These are phyloP conservation scores for Ceratonia siliqua DNA, from an alignment of 306 rosid genomes.

Conservation along the genomic window DNA sequence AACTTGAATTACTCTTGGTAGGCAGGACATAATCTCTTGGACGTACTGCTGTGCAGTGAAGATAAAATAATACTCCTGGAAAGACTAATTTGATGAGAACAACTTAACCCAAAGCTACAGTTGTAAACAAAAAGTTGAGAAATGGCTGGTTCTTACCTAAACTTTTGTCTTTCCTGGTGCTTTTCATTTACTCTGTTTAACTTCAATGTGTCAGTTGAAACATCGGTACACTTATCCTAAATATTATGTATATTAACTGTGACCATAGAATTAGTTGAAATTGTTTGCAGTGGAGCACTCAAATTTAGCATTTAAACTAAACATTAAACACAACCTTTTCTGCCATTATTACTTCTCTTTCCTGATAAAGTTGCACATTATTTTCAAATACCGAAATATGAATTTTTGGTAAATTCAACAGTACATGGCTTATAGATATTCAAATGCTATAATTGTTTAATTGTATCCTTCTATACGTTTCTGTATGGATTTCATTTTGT, in stretches of 20 bases:
- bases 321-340: neutral
- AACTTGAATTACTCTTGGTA: conserved; percentile 3
- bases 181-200: neutral
- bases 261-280: neutral
- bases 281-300: neutral
- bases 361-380: neutral
- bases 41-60: neutral
- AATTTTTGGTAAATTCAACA: neutral
- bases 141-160: neutral
- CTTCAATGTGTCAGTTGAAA: neutral
- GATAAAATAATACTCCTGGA: neutral
- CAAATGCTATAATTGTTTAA: conserved; percentile 20
- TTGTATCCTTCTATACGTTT: conserved; percentile 6
- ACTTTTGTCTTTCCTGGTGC: neutral
- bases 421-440: neutral
- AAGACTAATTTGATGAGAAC: neutral
- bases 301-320: neutral
- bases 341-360: neutral
- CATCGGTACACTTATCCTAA: neutral
- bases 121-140: conserved; percentile 11
- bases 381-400: neutral
- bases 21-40: neutral
- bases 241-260: neutral
- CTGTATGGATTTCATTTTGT: neutral
- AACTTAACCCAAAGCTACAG: neutral